Evolutionary conservation across 305 asterid genomes (phyloP).

Genomic region (Fraxinus paxiana): DNA sequence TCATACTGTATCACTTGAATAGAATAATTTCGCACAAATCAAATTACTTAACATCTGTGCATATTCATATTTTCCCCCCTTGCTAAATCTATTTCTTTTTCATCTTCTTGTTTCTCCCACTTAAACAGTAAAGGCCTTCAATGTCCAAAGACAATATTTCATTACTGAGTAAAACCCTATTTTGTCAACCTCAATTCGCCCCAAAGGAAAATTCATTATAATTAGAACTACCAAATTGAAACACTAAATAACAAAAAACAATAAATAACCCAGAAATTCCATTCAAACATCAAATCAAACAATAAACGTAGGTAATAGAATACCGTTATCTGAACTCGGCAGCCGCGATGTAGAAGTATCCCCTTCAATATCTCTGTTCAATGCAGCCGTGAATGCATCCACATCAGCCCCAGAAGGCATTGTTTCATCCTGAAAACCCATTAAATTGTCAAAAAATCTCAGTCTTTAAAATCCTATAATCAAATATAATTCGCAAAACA

Average conservation of each 20-base stretch:
- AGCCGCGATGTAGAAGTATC: conserved; percentile 50
- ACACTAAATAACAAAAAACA: background rate
- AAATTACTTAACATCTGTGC: background rate
- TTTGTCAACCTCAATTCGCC: background rate
- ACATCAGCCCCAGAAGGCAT: conserved; percentile 98
- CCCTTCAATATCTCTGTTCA: conserved; percentile 93
- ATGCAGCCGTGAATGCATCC: conserved; percentile 91
- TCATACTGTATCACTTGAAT: background rate
- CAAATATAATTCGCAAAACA: background rate
- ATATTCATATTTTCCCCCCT: background rate
- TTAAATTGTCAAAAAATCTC: background rate
- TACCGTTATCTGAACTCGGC: conserved; percentile 53
- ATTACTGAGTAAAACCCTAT: background rate
- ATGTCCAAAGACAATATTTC: background rate
- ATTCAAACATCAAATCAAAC: background rate
- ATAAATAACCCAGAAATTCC: background rate
- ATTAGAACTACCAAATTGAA: conserved; percentile 9
- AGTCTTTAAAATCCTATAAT: background rate
- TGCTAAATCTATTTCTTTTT: background rate
- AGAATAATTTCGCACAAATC: background rate
- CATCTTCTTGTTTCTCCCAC: background rate
- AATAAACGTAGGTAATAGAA: background rate
- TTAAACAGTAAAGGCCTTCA: background rate
- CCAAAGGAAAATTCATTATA: conserved; percentile 15
- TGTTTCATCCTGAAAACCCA: conserved; percentile 67